These are phyloP conservation scores for Aspergillus flavus DNA, from an alignment of 2,329 filamentous ascomycete genomes.

Conservation along the genomic window DNA sequence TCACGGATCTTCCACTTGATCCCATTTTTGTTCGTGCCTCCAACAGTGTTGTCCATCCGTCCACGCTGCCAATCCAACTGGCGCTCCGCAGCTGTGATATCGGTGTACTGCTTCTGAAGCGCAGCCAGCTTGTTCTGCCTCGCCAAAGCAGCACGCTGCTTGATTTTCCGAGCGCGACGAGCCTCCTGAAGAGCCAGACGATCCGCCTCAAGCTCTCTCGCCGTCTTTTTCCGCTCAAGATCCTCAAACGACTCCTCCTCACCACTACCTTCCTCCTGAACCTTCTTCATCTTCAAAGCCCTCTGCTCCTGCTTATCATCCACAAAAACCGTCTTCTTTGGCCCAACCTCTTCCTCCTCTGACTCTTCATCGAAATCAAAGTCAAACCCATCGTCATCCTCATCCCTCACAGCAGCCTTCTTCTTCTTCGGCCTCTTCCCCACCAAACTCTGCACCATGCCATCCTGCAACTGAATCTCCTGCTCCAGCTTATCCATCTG, in stretches of 20 bases:
- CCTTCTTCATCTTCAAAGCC: constrained; percentile 27
- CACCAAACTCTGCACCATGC: constrained; percentile 36
- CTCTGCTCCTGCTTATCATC: constrained; percentile 41
- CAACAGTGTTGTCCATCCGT: constrained; percentile 62
- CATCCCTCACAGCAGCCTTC: constrained; percentile 23
- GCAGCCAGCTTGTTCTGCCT: constrained; percentile 54
- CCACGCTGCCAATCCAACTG: constrained; percentile 62
- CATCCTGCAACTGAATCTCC: constrained; percentile 46
- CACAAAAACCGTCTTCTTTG: constrained; percentile 43
- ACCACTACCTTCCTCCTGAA: constrained; percentile 24
- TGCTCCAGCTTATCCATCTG: constrained; percentile 55
- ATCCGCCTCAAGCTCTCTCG: constrained; percentile 48
- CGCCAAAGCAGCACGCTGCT: constrained; percentile 52
- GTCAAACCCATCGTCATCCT: constrained; percentile 26
- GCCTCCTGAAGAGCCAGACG: constrained; percentile 41
- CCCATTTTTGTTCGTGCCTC: constrained; percentile 65
- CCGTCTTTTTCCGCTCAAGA: constrained; percentile 40
- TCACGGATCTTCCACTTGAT: constrained; percentile 66
- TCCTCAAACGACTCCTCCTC: constrained; percentile 26
- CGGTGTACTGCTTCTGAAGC: constrained; percentile 56
- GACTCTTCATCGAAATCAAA: constrained; percentile 23
- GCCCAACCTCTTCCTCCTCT: constrained; percentile 26
- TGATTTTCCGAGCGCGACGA: constrained; percentile 47
- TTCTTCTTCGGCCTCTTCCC: constrained; percentile 24
- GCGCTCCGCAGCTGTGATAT: constrained; percentile 58